Percentiles rank a stretch among this genome's conserved stretches.
phyloP scores from a whole-genome alignment of 805 yeast species.

The Teunomyces cretensis region DNA sequence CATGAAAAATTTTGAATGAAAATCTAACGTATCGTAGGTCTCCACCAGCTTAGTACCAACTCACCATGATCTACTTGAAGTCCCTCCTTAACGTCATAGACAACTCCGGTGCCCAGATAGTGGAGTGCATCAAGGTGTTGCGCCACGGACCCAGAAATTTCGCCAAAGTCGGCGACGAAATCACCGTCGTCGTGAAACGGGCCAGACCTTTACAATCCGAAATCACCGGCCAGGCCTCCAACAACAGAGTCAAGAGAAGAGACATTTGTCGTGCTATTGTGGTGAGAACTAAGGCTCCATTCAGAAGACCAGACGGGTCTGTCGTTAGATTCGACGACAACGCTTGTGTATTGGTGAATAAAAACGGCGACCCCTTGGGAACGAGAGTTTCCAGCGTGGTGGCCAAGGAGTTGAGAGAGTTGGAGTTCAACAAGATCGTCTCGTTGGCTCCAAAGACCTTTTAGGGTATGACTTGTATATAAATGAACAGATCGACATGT shows the following conservation, averaged over 20 bases:
- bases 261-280: slow-evolving; percentile 95
- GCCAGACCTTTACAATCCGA: slow-evolving; percentile 75
- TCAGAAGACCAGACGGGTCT: slow-evolving; percentile 82
- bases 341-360: slow-evolving; percentile 93
- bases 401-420: slow-evolving; percentile 84
- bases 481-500: background rate
- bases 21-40: too few relatives aligned
- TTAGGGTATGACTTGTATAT: slow-evolving; percentile 5
- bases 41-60: background rate
- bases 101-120: slow-evolving; percentile 92
- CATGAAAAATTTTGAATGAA: background rate
- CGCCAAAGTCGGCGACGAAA: slow-evolving; percentile 86
- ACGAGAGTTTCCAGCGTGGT: slow-evolving; percentile 89
- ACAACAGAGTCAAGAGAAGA: slow-evolving; percentile 87
- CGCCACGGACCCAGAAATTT: slow-evolving; percentile 83
- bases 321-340: slow-evolving; percentile 88
- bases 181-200: slow-evolving; percentile 91
- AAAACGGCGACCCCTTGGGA: slow-evolving; percentile 91
- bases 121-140: slow-evolving; percentile 92
- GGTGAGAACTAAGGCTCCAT: slow-evolving; percentile 83
- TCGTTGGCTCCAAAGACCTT: slow-evolving; percentile 81
- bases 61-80: slow-evolving; percentile 80
- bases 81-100: slow-evolving; percentile 87
- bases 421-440: slow-evolving; percentile 80
- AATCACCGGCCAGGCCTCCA: slow-evolving; percentile 69